Conservation (phyloP, 768 basidiomycete genomes). For the Boletus subparvulus region DNA sequence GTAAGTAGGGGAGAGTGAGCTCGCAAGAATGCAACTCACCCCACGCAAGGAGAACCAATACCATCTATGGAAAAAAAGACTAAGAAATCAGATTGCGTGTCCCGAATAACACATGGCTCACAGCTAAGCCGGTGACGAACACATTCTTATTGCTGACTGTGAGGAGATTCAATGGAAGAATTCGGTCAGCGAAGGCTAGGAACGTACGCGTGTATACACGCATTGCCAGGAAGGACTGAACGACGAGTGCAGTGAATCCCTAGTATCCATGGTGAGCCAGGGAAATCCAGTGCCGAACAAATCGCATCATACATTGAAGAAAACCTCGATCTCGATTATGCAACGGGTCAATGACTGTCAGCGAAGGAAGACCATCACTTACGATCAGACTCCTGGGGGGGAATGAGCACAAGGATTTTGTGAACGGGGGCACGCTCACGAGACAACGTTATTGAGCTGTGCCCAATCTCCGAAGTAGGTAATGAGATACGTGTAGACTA, state of each 20-base stretch:
- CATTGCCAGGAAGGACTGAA: constrained; percentile 54
- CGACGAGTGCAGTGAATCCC: constrained; percentile 48
- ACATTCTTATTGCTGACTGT: constrained; percentile 51
- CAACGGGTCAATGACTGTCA: background rate
- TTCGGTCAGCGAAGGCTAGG: background rate
- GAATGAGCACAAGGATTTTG: background rate
- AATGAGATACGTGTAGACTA: constrained; percentile 51
- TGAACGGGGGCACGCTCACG: background rate
- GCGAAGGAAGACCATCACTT: background rate
- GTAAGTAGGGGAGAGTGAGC: constrained; percentile 2
- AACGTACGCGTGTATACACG: constrained; percentile 49
- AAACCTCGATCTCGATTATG: constrained; percentile 43
- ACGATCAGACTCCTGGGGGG: background rate
- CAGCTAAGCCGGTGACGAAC: constrained; percentile 34
- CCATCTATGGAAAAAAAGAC: background rate
- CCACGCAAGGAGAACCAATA: constrained; percentile 44
- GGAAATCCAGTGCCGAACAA: background rate
- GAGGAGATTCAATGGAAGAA: constrained; percentile 9
- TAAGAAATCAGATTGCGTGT: background rate
- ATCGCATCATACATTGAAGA: constrained; percentile 43
- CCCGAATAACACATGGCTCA: background rate
- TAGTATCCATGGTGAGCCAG: constrained; percentile 4
- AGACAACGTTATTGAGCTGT: background rate
- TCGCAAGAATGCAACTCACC: constrained; percentile 11
- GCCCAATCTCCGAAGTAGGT: constrained; percentile 36